phyloP scores from a whole-genome alignment of 345 rosid species.

The Kandelia obovata region DNA sequence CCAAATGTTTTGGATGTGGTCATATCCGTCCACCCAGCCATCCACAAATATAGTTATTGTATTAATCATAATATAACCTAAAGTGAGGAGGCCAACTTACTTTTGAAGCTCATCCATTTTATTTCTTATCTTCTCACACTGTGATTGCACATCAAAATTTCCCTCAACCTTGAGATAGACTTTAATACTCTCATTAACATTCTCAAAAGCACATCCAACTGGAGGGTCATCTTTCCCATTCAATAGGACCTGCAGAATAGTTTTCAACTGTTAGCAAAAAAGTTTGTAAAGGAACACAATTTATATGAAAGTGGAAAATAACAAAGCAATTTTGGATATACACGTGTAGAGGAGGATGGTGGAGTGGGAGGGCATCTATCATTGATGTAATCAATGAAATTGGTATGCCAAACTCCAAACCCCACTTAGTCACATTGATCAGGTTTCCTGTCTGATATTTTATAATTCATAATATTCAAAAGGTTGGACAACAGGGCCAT shows the following conservation, averaged over 20 bases:
- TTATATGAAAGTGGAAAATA: neutral
- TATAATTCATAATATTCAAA: too few relatives aligned
- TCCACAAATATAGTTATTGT: too few relatives aligned
- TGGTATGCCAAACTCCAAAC: neutral
- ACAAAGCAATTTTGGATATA: neutral
- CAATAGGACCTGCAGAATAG: constrained; percentile 52
- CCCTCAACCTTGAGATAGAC: constrained; percentile 80
- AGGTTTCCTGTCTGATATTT: too few relatives aligned
- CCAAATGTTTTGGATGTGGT: too few relatives aligned
- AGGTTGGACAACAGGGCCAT: neutral
- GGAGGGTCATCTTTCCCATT: constrained; percentile 69
- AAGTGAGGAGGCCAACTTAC: constrained; percentile 35
- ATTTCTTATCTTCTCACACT: constrained; percentile 60
- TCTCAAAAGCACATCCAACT: constrained; percentile 67
- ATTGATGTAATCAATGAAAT: neutral
- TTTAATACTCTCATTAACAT: constrained; percentile 73
- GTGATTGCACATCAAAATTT: constrained; percentile 52
- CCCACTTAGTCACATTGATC: too few relatives aligned
- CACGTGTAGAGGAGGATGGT: neutral
- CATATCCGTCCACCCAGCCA: neutral
- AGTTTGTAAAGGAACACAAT: too few relatives aligned
- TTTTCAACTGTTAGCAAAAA: neutral
- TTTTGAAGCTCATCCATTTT: constrained; percentile 64
- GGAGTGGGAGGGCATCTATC: neutral
- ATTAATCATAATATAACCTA: neutral